phyloP scores from a whole-genome alignment of 257 asterid species.

The Scutellaria baicalensis region DNA sequence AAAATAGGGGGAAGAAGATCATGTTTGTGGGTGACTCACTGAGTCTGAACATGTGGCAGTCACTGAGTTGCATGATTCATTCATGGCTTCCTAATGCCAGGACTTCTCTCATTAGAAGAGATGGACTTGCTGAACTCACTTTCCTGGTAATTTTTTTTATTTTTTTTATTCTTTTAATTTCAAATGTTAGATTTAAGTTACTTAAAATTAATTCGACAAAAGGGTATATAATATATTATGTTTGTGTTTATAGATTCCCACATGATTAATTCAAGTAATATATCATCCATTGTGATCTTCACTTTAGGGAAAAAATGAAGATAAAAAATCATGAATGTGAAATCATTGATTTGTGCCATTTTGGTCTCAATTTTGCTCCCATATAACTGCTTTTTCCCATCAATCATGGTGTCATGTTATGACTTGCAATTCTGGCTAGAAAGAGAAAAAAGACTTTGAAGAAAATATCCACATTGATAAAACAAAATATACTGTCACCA shows the following conservation, averaged over 20 bases:
- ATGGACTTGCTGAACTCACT: constrained; percentile 37
- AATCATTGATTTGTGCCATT: background rate
- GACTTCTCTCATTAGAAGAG: constrained; percentile 34
- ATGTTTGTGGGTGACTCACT: constrained; percentile 97
- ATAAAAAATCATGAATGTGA: constrained; percentile 4
- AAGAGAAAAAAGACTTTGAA: background rate
- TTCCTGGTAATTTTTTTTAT: constrained; percentile 43
- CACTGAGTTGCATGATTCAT: constrained; percentile 88
- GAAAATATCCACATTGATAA: too few species aligned
- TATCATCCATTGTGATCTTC: background rate
- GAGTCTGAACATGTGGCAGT: constrained; percentile 95
- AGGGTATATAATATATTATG: too few species aligned
- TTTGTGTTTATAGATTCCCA: background rate
- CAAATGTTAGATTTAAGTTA: background rate
- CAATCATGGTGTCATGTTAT: background rate
- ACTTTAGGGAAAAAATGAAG: background rate
- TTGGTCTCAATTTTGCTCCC: background rate
- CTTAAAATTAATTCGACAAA: background rate
- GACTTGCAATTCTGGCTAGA: background rate
- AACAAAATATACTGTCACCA: too few species aligned
- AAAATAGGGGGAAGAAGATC: constrained; percentile 77
- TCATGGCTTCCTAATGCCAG: constrained; percentile 55
- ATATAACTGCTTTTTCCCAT: background rate
- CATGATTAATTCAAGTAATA: background rate
- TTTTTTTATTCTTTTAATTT: background rate